phyloP scores from a whole-genome alignment of 129 eudicot species.

The Flaveria robusta region DNA sequence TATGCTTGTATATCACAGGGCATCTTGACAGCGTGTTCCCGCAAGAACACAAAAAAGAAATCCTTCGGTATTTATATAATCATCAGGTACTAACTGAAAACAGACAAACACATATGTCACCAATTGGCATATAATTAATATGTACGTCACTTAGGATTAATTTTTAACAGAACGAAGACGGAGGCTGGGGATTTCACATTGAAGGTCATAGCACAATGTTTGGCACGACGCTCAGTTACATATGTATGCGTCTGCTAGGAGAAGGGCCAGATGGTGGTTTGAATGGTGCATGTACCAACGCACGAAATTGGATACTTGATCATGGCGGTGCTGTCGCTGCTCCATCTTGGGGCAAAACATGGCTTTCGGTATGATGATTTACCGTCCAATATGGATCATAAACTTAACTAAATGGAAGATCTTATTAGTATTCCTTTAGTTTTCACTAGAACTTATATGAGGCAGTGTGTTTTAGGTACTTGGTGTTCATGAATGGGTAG shows the following conservation, averaged over 20 bases:
- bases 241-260: constrained; percentile 65
- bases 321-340: constrained; percentile 58
- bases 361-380: constrained; percentile 55
- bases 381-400: no score
- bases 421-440: no score
- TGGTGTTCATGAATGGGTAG: constrained; percentile 67
- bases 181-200: constrained; percentile 77
- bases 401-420: no score
- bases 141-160: background rate
- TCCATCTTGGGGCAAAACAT: constrained; percentile 87
- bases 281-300: constrained; percentile 52
- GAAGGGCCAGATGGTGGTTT: constrained; percentile 60
- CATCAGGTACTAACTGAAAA: constrained; percentile 46
- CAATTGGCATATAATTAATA: no score
- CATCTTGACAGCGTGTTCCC: constrained; percentile 53
- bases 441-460: no score
- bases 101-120: no score
- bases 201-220: constrained; percentile 79
- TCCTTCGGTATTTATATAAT: constrained; percentile 53
- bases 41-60: constrained; percentile 51
- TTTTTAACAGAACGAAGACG: constrained; percentile 59
- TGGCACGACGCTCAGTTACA: constrained; percentile 53
- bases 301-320: constrained; percentile 72
- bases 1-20: constrained; percentile 67
- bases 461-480: constrained; percentile 40